Evolutionary conservation across 2,329 filamentous ascomycete genomes (phyloP).

Genomic region (Phialocephala subalpina): DNA sequence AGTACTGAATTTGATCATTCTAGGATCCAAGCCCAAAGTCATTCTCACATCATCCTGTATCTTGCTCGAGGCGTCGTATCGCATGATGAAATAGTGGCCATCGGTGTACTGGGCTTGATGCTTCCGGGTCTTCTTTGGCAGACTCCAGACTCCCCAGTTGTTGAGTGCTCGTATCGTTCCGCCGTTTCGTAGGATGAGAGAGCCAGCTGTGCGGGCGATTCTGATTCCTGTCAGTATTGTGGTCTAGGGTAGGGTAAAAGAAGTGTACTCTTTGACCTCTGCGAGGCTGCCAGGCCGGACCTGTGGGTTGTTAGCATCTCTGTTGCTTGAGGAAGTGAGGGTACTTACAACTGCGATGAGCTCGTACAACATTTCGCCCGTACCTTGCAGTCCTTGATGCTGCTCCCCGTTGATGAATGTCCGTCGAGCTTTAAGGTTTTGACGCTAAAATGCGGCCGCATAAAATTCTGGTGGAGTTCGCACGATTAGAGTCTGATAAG

Average conservation of each 20-base stretch:
- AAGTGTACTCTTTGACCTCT: conserved; percentile 92
- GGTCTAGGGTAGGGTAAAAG: conserved; percentile 23
- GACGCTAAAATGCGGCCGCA: conserved; percentile 11
- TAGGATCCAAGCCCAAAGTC: conserved; percentile 84
- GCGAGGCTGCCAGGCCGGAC: conserved; percentile 88
- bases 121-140: conserved; percentile 80
- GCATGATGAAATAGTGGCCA: conserved; percentile 98
- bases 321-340: neutral
- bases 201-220: conserved; percentile 86
- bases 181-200: conserved; percentile 80
- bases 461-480: conserved; percentile 1
- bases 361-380: conserved; percentile 87
- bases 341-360: conserved; percentile 87
- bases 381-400: conserved; percentile 25
- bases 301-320: conserved; percentile 55
- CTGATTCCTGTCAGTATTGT: conserved; percentile 53
- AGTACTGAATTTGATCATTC: conserved; percentile 86
- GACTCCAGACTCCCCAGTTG: conserved; percentile 94
- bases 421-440: conserved; percentile 6
- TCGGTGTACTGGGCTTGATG: conserved; percentile 84
- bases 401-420: conserved; percentile 12
- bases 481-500: conserved; percentile 32
- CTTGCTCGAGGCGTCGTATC: conserved; percentile 81
- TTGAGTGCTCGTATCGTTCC: conserved; percentile 91
- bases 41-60: conserved; percentile 79